Evolutionary conservation across 768 basidiomycete species (phyloP).

Genomic region (Tylopilus intermedius): DNA sequence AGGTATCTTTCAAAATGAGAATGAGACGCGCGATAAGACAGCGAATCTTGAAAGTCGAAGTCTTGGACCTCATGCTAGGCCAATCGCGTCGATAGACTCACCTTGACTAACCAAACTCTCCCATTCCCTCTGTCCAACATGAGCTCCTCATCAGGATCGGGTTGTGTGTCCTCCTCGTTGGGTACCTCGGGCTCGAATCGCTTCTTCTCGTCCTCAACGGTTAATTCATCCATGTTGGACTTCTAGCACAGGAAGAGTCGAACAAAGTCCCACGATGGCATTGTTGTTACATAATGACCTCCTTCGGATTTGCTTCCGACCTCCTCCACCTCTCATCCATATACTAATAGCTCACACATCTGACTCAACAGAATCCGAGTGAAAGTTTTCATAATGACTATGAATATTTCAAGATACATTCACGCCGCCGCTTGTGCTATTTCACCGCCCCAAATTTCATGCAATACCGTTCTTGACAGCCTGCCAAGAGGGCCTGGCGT

Average conservation of each 20-base stretch:
- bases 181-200: slow-evolving; percentile 54
- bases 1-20: slow-evolving; percentile 55
- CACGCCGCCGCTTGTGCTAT: too few relatives aligned
- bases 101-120: slow-evolving; percentile 83
- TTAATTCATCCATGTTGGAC: slow-evolving; percentile 30
- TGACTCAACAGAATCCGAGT: too few relatives aligned
- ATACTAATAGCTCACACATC: too few relatives aligned
- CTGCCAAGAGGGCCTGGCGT: slow-evolving; percentile 42
- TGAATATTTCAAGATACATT: too few relatives aligned
- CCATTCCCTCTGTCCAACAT: slow-evolving; percentile 73
- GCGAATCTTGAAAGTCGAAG: not conserved
- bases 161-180: slow-evolving; percentile 58
- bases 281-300: too few relatives aligned
- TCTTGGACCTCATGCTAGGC: not conserved
- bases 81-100: slow-evolving; percentile 28
- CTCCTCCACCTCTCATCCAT: too few relatives aligned
- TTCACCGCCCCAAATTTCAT: not conserved
- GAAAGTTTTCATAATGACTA: too few relatives aligned
- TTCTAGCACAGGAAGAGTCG: not conserved
- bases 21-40: slow-evolving; percentile 7
- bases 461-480: slow-evolving; percentile 36
- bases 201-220: slow-evolving; percentile 64
- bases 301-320: too few relatives aligned
- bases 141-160: slow-evolving; percentile 79
- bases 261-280: too few relatives aligned